Base-by-base conservation (phyloP, 164 flowering plant species). In the Piper betle region DNA sequence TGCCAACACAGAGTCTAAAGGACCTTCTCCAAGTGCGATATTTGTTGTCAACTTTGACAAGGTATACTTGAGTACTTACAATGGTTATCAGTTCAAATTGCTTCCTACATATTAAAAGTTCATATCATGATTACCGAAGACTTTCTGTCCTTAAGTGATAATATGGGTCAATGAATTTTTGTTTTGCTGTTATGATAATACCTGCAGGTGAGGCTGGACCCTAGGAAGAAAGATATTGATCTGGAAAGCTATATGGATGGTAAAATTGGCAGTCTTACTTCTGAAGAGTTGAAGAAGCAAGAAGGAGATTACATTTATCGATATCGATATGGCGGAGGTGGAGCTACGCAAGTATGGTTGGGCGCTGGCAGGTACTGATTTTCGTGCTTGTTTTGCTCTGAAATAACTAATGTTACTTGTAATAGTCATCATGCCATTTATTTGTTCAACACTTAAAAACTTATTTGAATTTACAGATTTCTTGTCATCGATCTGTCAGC, bases 261-360 rank as follows among this genome's bases (percentile, higher is more conserved):
- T 2, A 78, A 57, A 75, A 41, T 86, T 48, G 25, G 73, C 39
- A 72, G 61, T 59, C 80, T 90, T 50, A 78, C 79, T 64, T 87
- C 85, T 48, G 95, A 88, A 62, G 97, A 88, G n/a, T 66, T 88
- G 82, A 84, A 84, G 70, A 80, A 76, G 65, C 99, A 93, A 72
- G 97, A 86, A 64, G 99, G 89, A 20, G 93, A 74, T 57, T 93
- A 86, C 74, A 82, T 90, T 59, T 93, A 93, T 67, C 95, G 81
- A 10, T 93, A 93, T 67, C 84, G 89, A 37, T 93, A 93, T 69
- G 75, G 86, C 81, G 95, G 97, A 66, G 99, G 99, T 54, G 99
- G 97, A 52, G 99, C 99, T 65, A 77, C 99, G 79, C 99, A 93
- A 75, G 92, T 88, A 73, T 93, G 99, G 99, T 73, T 93, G 59